Evolutionary conservation across 306 rosid species (phyloP), one percentile per base, ranked within the genome.

Genomic region (Rubus parviflorus): DNA sequence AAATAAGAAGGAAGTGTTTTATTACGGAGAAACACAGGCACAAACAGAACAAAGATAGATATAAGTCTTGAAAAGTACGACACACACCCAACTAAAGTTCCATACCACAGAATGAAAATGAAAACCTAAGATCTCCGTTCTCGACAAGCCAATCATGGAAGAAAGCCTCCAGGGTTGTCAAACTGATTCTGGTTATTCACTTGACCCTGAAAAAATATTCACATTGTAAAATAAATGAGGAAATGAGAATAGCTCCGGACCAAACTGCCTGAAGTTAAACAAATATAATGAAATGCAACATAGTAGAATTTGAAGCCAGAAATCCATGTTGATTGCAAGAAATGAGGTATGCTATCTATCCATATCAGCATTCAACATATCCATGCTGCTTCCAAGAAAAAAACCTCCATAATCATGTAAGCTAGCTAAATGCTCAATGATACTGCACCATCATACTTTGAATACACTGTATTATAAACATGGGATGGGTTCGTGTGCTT

Each of bases 51-150:
- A 22, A 76, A 52, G 70, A 79, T 70, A 73, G 73, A 76, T 74
- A 43, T 41, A 51, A 48, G 84, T 85, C 87, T 68, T 74, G 41
- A 54, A 80, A 77, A 49, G 67, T 57, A 60, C 70, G 79, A 42
- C 60, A 84, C 77, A 87, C 90, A 85, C 93, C 86, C 82, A 83
- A 80, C 81, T 79, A 40, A 79, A 67, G 80, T 51, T 80, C 82
- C 84, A 66, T 76, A 79, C 88, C 75, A 82, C 46, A 82, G 81
- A 83, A 81, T 61, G 82, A 81, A 84, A 69, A 25, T 61, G 71
- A 67, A 80, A 81, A 46, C 79, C 85, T 60, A 62, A 67, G 12
- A 60, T 80, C 84, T 75, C 47, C 68, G 73, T 62, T 72, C 84
- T 81, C 41, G 43, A 52, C 46, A 67, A 41, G 83, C 85, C 77